Conservation (phyloP, 2,329 filamentous ascomycete genomes). For the Tympanopsis confertula region DNA sequence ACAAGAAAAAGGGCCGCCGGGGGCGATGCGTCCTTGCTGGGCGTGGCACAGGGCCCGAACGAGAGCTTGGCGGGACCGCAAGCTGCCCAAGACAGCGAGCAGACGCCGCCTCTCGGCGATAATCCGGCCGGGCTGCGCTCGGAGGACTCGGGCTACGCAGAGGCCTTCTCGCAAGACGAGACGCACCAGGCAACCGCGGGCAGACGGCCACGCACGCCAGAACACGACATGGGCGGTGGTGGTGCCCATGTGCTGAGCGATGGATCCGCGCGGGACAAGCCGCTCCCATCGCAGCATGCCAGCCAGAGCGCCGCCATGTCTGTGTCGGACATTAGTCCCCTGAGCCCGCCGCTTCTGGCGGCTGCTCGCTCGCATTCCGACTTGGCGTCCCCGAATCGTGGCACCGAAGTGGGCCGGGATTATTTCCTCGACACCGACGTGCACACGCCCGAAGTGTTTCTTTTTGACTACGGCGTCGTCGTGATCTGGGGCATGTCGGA, state of each 20-base stretch:
- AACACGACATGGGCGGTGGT: constrained; percentile 20
- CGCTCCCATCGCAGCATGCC: not conserved
- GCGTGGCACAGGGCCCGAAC: constrained; percentile 1
- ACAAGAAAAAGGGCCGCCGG: constrained; percentile 8
- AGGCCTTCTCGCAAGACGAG: constrained; percentile 12
- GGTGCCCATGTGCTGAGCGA: constrained; percentile 6
- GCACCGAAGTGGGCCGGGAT: constrained; percentile 18
- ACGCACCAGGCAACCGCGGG: not conserved
- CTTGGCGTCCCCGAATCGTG: constrained; percentile 9
- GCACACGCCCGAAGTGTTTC: constrained; percentile 85
- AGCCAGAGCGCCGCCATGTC: no score
- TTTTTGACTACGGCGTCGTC: constrained; percentile 94
- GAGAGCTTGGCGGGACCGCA: constrained; percentile 9
- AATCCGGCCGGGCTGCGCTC: constrained; percentile 3
- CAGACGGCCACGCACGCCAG: no score
- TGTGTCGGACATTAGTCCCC: no score
- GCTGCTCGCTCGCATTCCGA: constrained; percentile 9
- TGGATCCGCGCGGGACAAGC: no score
- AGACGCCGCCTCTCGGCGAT: constrained; percentile 4
- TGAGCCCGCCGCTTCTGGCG: no score
- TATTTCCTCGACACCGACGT: constrained; percentile 77
- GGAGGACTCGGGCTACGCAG: constrained; percentile 14
- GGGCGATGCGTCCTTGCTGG: constrained; percentile 6
- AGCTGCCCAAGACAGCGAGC: constrained; percentile 18
- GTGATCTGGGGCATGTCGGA: constrained; percentile 97